Conservation (phyloP, 768 basidiomycete genomes). For the Gloeophyllum trabeum region DNA sequence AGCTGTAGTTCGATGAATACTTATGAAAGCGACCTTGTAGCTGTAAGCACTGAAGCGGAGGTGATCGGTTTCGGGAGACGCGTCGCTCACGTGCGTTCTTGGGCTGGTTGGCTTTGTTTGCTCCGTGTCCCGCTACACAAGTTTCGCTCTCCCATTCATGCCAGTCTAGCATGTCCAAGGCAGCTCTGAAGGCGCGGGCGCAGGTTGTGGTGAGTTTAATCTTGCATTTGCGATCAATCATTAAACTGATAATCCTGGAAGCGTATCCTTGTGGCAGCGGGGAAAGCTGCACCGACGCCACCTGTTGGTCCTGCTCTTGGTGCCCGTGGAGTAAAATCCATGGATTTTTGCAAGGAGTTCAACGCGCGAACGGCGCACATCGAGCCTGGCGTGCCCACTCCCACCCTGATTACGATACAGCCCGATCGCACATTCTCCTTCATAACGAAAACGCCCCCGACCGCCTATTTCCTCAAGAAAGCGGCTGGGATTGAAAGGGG, state of each 20-base stretch:
- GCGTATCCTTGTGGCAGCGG: conserved; percentile 84
- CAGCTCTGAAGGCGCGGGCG: conserved; percentile 45
- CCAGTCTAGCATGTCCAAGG: conserved; percentile 51
- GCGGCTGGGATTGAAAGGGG: conserved; percentile 88
- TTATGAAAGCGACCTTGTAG: too few species aligned
- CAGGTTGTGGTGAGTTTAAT: conserved; percentile 57
- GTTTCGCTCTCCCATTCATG: not conserved
- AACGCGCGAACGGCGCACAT: conserved; percentile 93
- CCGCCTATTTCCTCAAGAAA: conserved; percentile 83
- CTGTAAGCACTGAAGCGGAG: too few species aligned
- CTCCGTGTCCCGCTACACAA: not conserved
- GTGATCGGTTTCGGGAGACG: too few species aligned
- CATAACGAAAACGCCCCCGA: conserved; percentile 84
- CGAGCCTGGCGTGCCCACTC: conserved; percentile 74
- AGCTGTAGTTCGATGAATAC: too few species aligned
- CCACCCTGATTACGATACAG: conserved; percentile 87
- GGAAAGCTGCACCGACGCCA: conserved; percentile 92
- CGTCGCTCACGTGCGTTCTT: too few species aligned
- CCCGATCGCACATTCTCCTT: conserved; percentile 96
- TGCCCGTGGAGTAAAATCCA: conserved; percentile 96
- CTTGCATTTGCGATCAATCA: not conserved
- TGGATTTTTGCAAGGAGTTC: conserved; percentile 99
- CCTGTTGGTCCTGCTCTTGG: conserved; percentile 96
- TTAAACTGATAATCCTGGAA: conserved; percentile 17
- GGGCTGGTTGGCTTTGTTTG: not conserved